Percentiles rank a stretch among this genome's conserved stretches.
Conservation (phyloP, 495 filamentous ascomycete species). For the Xylaria venustula region DNA sequence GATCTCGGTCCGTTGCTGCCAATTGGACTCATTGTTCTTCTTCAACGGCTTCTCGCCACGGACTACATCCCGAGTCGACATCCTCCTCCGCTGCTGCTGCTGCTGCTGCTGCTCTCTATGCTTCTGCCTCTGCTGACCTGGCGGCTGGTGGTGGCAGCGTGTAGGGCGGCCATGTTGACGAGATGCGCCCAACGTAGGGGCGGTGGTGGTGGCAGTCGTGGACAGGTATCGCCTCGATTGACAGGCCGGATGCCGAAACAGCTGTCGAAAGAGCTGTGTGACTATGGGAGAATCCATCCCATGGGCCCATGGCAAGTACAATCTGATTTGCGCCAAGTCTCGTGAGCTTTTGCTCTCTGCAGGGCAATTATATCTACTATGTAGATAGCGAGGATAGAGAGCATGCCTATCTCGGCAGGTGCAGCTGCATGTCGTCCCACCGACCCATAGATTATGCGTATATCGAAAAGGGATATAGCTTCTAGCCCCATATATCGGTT, state of each 20-base stretch:
- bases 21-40: conserved; percentile 52
- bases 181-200: conserved; percentile 32
- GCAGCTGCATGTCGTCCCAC: no score
- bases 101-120: conserved; percentile 29
- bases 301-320: neutral
- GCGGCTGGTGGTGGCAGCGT: no score
- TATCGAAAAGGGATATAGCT: no score
- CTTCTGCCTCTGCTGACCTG: conserved; percentile 23
- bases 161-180: conserved; percentile 34
- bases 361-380: no score
- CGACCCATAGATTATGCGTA: no score
- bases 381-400: no score
- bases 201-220: conserved; percentile 1
- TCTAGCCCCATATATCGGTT: no score
- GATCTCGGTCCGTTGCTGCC: conserved; percentile 75
- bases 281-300: conserved; percentile 82
- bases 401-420: no score
- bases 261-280: conserved; percentile 74
- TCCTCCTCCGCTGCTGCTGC: conserved; percentile 28
- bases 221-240: conserved; percentile 54
- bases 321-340: conserved; percentile 8
- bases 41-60: conserved; percentile 18
- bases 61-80: conserved; percentile 17
- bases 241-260: conserved; percentile 74
- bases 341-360: no score